Base-by-base conservation (phyloP, 2,329 filamentous ascomycete genomes). In the Ophiostoma pallidulum region DNA sequence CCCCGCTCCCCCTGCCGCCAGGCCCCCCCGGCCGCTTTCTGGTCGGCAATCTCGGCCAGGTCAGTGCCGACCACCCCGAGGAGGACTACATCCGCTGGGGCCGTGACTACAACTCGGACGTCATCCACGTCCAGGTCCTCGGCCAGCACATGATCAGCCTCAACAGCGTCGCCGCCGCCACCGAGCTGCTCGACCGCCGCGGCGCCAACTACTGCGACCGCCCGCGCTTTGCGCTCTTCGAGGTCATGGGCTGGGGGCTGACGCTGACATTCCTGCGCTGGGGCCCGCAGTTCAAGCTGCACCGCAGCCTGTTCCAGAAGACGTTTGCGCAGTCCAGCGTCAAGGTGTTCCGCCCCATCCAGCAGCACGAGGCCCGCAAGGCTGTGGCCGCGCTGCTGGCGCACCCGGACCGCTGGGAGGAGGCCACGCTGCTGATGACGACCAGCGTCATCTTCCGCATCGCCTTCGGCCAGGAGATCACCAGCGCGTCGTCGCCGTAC, bases 21-120 rank as follows among this genome's bases (percentile, higher is more conserved):
- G 53, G 53, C 2, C 53, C 53, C 3, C 50, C 47, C 0, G 50
- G 50, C 41, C 44, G 40, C 6, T 48, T 54, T 37, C 74, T 97
- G 45, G 82, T 98, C 57, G 94, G 94, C 65, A 90, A 88, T 69
- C 94, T 98, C 57, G 91, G 96, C 48, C 82, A 91, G 59, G 91
- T 91, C 35, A 96, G 96, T 59, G 90, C 89, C 38, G 80, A 90
- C 59, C 92, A 97, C 63, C 91, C 92, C 20, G 91, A 54, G 36
- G 38, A 48, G 26, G 53, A 51, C 49, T 53, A 51, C 35, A 51
- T 54, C 29, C 46, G 51, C 14, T 53, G 51, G 51, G 46, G 51
- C 22, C 44, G 49, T 16, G 44, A 51, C 22, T 51, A 47, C 42
- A 51, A 53, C 41, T 54, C 61, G 46, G 53, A 66, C 14, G 48